Conservation (phyloP, 2,329 filamentous ascomycete species). For the Aspergillus flavus region DNA sequence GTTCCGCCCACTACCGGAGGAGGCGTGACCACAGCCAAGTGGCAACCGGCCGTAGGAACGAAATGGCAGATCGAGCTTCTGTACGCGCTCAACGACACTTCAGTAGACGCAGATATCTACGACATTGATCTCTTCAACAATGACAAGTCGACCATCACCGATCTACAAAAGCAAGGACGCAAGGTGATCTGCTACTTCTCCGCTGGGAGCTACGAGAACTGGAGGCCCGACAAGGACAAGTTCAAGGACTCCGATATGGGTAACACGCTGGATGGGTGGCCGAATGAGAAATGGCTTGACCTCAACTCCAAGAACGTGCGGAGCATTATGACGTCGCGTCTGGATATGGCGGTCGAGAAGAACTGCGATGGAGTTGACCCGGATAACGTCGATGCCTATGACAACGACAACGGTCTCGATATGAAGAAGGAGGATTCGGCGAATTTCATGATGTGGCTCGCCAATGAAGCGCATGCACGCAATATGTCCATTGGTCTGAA, state of each 20-base stretch:
- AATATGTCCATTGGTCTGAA: slow-evolving; percentile 69
- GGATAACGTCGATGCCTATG: slow-evolving; percentile 70
- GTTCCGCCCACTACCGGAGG: slow-evolving; percentile 11
- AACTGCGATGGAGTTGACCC: slow-evolving; percentile 71
- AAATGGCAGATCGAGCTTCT: slow-evolving; percentile 66
- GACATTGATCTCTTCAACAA: slow-evolving; percentile 65
- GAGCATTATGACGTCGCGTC: slow-evolving; percentile 63
- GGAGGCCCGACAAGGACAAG: slow-evolving; percentile 58
- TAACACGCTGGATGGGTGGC: slow-evolving; percentile 63
- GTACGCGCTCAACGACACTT: slow-evolving; percentile 44
- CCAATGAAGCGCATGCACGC: slow-evolving; percentile 54
- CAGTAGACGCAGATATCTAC: slow-evolving; percentile 58
- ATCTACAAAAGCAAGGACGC: slow-evolving; percentile 55
- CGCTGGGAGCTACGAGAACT: slow-evolving; percentile 68
- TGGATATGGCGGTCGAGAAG: slow-evolving; percentile 62
- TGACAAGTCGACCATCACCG: slow-evolving; percentile 47
- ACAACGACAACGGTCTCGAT: slow-evolving; percentile 64
- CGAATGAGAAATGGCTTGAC: slow-evolving; percentile 68
- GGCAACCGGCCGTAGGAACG: slow-evolving; percentile 56
- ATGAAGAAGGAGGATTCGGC: slow-evolving; percentile 61
- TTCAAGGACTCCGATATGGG: slow-evolving; percentile 63
- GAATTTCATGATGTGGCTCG: slow-evolving; percentile 63
- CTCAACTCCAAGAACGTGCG: slow-evolving; percentile 61
- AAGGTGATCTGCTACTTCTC: slow-evolving; percentile 77
- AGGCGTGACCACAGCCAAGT: slow-evolving; percentile 38